Conservation (phyloP, 2,329 filamentous ascomycete genomes). For the Penicillium sp. region DNA sequence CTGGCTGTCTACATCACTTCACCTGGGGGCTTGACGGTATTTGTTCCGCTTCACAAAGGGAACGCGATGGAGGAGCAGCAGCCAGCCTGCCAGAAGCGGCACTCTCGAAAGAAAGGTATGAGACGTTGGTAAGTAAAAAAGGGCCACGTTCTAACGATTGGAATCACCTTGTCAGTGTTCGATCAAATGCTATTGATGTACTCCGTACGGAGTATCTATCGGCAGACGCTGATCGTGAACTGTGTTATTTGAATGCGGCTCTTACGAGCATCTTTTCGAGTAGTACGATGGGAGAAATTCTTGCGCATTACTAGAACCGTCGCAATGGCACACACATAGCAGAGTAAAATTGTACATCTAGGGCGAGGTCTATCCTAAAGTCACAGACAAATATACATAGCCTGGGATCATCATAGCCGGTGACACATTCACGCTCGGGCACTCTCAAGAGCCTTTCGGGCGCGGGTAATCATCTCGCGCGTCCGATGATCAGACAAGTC, state of each 20-base stretch:
- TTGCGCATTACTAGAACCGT: too few relatives aligned
- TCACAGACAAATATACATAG: constrained; percentile 26
- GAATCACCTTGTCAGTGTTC: too few relatives aligned
- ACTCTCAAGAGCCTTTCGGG: constrained; percentile 51
- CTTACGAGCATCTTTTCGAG: too few relatives aligned
- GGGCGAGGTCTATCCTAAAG: constrained; percentile 20
- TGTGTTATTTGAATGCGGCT: too few relatives aligned
- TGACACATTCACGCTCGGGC: constrained; percentile 26
- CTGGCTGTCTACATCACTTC: background rate
- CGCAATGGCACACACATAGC: constrained; percentile 20
- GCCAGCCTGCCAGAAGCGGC: too few relatives aligned
- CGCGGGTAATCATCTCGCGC: constrained; percentile 51
- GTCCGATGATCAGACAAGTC: constrained; percentile 46
- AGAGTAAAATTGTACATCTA: constrained; percentile 25
- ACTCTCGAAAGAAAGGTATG: too few relatives aligned
- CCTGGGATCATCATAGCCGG: background rate
- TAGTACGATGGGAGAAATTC: too few relatives aligned
- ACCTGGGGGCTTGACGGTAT: background rate
- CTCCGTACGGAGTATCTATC: too few relatives aligned
- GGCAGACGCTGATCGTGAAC: too few relatives aligned
- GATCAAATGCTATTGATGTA: too few relatives aligned
- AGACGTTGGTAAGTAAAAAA: too few relatives aligned
- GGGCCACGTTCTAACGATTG: too few relatives aligned
- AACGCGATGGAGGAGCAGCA: background rate
- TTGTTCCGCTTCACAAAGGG: background rate